Evolutionary conservation across 1,284 basidiomycete genomes (phyloP).

Genomic region (Cyathus olla): DNA sequence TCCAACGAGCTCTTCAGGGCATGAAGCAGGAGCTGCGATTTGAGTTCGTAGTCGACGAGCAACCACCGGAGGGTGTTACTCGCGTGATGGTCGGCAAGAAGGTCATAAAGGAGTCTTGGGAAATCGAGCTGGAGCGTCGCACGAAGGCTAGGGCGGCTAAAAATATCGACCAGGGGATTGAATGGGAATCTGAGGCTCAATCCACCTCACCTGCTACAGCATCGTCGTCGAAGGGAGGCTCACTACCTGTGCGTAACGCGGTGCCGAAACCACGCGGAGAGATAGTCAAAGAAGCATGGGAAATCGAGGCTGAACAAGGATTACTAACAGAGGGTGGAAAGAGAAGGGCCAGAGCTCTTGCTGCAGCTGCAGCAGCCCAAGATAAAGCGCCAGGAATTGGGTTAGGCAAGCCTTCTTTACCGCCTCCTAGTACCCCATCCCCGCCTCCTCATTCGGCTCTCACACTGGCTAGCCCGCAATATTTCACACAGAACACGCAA

Average conservation of each 20-base stretch:
- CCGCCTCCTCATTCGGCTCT: constrained; percentile 22
- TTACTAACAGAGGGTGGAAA: constrained; percentile 77
- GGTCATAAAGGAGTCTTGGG: constrained; percentile 79
- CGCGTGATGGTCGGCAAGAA: constrained; percentile 76
- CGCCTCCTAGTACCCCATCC: constrained; percentile 18
- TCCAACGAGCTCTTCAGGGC: constrained; percentile 55
- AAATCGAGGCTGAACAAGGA: constrained; percentile 81
- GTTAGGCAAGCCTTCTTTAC: constrained; percentile 18
- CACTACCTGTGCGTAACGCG: background rate
- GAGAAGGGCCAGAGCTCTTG: constrained; percentile 68
- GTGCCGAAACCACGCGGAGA: constrained; percentile 33
- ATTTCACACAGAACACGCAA: constrained; percentile 63
- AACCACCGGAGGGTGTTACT: constrained; percentile 61
- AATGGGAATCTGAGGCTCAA: constrained; percentile 34
- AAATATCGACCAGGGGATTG: constrained; percentile 32
- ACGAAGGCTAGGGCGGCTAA: constrained; percentile 48
- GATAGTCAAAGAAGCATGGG: constrained; percentile 76
- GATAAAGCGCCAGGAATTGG: constrained; percentile 19
- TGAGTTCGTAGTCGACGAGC: constrained; percentile 58
- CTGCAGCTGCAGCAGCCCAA: constrained; percentile 49
- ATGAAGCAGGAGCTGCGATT: constrained; percentile 64
- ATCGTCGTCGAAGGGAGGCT: background rate
- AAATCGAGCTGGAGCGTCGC: constrained; percentile 74
- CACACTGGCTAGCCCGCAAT: constrained; percentile 63
- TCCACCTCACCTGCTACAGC: constrained; percentile 16